Conservation (phyloP, 257 asterid species). For the Verbena officinalis region DNA sequence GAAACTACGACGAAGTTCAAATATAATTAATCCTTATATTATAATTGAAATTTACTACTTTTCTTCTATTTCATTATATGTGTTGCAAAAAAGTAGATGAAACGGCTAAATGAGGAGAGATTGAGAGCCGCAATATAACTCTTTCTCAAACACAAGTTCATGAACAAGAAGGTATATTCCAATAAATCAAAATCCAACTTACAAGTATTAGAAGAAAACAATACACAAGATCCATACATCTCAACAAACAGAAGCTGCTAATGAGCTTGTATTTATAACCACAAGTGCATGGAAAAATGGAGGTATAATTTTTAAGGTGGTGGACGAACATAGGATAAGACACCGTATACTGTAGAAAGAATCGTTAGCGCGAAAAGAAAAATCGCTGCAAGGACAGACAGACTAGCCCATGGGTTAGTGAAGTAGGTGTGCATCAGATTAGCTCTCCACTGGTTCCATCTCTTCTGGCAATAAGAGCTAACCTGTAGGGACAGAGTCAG, state of each 20-base stretch:
- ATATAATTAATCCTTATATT: no score
- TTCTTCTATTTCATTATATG: no score
- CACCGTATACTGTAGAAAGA: slow-evolving; percentile 41
- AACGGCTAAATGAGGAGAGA: no score
- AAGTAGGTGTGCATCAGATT: slow-evolving; percentile 55
- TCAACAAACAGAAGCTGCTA: not conserved
- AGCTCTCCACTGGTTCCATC: slow-evolving; percentile 50
- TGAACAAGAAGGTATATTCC: no score
- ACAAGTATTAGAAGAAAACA: no score
- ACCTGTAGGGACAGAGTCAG: slow-evolving; percentile 15
- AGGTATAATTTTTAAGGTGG: not conserved
- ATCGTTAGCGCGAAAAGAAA: slow-evolving; percentile 62
- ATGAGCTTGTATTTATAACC: not conserved
- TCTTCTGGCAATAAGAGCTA: slow-evolving; percentile 45
- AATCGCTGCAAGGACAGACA: slow-evolving; percentile 54
- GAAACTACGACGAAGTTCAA: no score
- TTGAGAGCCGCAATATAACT: no score
- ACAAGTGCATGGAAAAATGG: not conserved
- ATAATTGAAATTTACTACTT: no score
- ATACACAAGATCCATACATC: not conserved
- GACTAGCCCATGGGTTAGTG: slow-evolving; percentile 57
- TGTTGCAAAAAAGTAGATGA: no score
- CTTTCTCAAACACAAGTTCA: no score
- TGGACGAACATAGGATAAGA: slow-evolving; percentile 35
- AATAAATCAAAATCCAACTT: no score